These are phyloP conservation scores for Vicia villosa DNA, from an alignment of 306 rosid genomes.

Conservation along the genomic window DNA sequence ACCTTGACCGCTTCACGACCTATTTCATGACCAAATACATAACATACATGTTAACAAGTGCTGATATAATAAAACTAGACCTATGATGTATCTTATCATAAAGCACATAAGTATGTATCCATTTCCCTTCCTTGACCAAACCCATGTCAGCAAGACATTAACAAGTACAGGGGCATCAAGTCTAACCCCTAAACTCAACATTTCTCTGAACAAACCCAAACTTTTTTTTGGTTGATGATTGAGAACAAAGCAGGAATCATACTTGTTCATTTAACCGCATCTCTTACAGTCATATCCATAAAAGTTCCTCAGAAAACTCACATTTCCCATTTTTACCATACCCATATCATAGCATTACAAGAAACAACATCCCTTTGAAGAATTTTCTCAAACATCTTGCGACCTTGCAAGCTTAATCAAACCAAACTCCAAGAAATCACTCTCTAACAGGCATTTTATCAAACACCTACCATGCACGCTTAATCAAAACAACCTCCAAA, in stretches of 20 bases:
- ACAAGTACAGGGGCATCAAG: slow-evolving; percentile 58
- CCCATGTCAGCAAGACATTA: slow-evolving; percentile 55
- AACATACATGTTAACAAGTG: slow-evolving; percentile 60
- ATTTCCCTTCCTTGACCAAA: slow-evolving; percentile 62
- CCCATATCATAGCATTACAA: slow-evolving; percentile 64
- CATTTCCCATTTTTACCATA: slow-evolving; percentile 50
- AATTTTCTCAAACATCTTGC: slow-evolving; percentile 41
- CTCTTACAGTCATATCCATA: slow-evolving; percentile 39
- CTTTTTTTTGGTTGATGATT: slow-evolving; percentile 41
- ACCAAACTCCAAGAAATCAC: slow-evolving; percentile 49
- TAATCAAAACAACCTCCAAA: slow-evolving; percentile 40
- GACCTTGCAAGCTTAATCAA: slow-evolving; percentile 42
- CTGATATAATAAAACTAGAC: slow-evolving; percentile 47
- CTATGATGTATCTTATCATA: slow-evolving; percentile 34
- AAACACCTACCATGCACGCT: slow-evolving; percentile 46
- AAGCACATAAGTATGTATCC: slow-evolving; percentile 48
- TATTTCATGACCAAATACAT: slow-evolving; percentile 62
- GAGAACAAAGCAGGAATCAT: slow-evolving; percentile 51
- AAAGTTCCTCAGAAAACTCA: slow-evolving; percentile 53
- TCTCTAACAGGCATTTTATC: slow-evolving; percentile 57
- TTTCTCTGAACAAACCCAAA: slow-evolving; percentile 52
- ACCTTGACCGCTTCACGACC: slow-evolving; percentile 49
- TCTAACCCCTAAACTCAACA: slow-evolving; percentile 45
- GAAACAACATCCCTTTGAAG: slow-evolving; percentile 46
- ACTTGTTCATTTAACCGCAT: slow-evolving; percentile 53